Base-by-base conservation (phyloP, 768 basidiomycete genomes). In the Naganishia onofrii region DNA sequence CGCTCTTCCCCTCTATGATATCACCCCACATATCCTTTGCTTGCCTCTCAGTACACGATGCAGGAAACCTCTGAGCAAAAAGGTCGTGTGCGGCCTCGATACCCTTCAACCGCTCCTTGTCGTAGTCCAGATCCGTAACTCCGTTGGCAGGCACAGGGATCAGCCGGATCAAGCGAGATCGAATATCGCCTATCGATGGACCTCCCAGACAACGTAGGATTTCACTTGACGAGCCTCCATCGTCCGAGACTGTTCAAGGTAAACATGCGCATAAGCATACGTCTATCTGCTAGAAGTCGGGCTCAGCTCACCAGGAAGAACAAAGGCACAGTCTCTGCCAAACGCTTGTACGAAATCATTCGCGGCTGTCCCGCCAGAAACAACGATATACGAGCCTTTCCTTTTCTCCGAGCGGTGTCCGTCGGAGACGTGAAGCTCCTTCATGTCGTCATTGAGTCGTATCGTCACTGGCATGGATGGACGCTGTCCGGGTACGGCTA, bases 281-380 rank as follows among this genome's bases (percentile, higher is more conserved):
- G 26, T 34, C 46, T 28, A 19, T 23, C 29, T 29, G n/a, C n/a
- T n/a, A n/a, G 3, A 60, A 31, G 21, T 23, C 15, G 29, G 6
- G 19, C 8, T 19, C n/a, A 34, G 26, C 69, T 70, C 46, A 70
- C 69, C 91, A 6, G 94, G 94, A 38, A 97, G 84, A 29, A 93
- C 88, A 76, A 93, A 92, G 76, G 87, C 89, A 28, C 90, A 88
- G 71, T 84, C 76, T 21, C 84, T 81, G 2, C 84, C 85, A 77
- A 97, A 96, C 2, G 92, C 91, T 48, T 89, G 84, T 74, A 91
- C 93, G 73, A 97, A 90, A 26, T 90, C 86, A 77, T 97, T 97
- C 58, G 92, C 92, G 51, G 93, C 93, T 38, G 93, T 93, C n/a
- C 93, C 93, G 0, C 93, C 93, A 60, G 92, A 93, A 67, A 97